These are phyloP conservation scores for Theileria annulata DNA, from an alignment of 169 alveolate species.

Conservation along the genomic window DNA sequence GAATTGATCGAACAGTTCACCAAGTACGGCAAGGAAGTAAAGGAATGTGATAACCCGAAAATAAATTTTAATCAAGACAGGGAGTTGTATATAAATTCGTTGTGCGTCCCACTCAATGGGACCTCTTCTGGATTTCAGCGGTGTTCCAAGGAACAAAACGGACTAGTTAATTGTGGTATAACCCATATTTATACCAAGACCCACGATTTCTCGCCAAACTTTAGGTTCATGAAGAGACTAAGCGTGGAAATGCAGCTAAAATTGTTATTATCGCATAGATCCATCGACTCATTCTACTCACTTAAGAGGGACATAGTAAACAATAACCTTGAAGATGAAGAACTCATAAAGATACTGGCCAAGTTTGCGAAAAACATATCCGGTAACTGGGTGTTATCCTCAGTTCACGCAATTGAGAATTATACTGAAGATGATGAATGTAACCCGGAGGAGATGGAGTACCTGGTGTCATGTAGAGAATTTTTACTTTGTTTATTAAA, in stretches of 20 bases:
- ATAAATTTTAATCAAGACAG: constrained; percentile 8
- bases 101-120: constrained; percentile 9
- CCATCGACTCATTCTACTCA: constrained; percentile 56
- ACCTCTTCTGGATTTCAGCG: neutral
- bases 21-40: constrained; percentile 6
- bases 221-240: constrained; percentile 55
- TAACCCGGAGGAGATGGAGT: constrained; percentile 46
- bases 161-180: neutral
- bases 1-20: constrained; percentile 56
- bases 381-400: constrained; percentile 62
- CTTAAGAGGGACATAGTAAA: constrained; percentile 43
- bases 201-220: constrained; percentile 42
- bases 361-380: constrained; percentile 46
- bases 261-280: constrained; percentile 48
- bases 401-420: constrained; percentile 59
- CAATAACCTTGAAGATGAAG: constrained; percentile 17
- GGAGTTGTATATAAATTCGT: constrained; percentile 22
- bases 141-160: neutral
- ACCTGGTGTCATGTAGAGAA: constrained; percentile 47
- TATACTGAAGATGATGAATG: constrained; percentile 61
- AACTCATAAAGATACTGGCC: constrained; percentile 32
- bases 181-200: constrained; percentile 11
- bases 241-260: constrained; percentile 53
- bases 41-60: neutral
- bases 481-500: constrained; percentile 41